Conservation (phyloP, 495 filamentous ascomycete species). For the Penicillium longicatenatum region DNA sequence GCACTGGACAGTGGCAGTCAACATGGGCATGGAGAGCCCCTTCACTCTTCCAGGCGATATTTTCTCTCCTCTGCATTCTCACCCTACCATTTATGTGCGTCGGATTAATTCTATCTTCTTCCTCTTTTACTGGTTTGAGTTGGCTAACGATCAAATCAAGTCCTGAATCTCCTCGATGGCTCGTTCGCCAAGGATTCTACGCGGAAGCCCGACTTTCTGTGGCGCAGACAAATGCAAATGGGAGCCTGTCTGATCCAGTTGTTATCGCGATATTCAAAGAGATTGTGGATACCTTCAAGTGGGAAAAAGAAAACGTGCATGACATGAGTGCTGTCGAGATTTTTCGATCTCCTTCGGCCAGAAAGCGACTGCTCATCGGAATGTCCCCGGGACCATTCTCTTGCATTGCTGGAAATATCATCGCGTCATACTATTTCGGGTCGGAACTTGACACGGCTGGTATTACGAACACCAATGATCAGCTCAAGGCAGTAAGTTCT, state of each 20-base stretch:
- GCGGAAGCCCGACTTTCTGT: conserved; percentile 37
- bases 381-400: conserved; percentile 45
- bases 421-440: conserved; percentile 52
- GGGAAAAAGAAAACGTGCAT: conserved; percentile 45
- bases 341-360: conserved; percentile 40
- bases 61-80: conserved; percentile 52
- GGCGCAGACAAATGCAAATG: conserved; percentile 50
- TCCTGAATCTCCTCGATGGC: conserved; percentile 56
- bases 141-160: conserved; percentile 10
- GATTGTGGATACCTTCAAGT: conserved; percentile 39
- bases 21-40: conserved; percentile 59
- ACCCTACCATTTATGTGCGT: conserved; percentile 54
- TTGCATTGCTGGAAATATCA: conserved; percentile 53
- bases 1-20: conserved; percentile 48
- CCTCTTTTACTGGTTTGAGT: neutral
- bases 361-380: conserved; percentile 48
- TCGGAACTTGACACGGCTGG: conserved; percentile 48
- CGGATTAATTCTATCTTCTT: neutral
- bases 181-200: conserved; percentile 40
- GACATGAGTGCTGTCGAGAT: conserved; percentile 43
- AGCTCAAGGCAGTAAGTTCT: conserved; percentile 47
- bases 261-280: conserved; percentile 35
- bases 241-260: conserved; percentile 40
- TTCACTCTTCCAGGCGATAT: conserved; percentile 56
- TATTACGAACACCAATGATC: conserved; percentile 40